phyloP scores from a whole-genome alignment of 2,329 filamentous ascomycete genomes.

The Colletotrichum higginsianum region DNA sequence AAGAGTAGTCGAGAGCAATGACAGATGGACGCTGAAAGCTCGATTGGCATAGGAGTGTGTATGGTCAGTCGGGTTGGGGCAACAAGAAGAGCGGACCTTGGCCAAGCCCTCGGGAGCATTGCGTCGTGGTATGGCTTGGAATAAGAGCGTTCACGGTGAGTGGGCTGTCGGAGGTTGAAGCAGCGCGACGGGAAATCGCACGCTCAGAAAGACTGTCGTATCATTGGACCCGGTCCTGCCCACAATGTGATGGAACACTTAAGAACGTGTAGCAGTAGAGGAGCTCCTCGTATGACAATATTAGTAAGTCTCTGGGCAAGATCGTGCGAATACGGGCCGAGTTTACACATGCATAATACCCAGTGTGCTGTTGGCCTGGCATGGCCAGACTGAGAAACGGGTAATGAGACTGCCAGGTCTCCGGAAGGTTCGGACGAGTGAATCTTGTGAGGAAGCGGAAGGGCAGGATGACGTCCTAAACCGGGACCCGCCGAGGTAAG shows the following conservation, averaged over 20 bases:
- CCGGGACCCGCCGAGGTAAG: too few species aligned
- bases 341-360: not conserved
- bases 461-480: conserved; percentile 22
- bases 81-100: conserved; percentile 2
- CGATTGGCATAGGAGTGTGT: conserved; percentile 57
- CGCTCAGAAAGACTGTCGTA: not conserved
- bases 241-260: not conserved
- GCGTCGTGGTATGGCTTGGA: not conserved
- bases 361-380: not conserved
- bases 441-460: conserved; percentile 9
- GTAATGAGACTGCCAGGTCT: not conserved
- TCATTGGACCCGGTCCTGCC: not conserved
- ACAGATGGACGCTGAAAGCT: conserved; percentile 60
- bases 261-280: not conserved
- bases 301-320: not conserved
- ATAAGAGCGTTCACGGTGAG: not conserved
- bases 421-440: conserved; percentile 35
- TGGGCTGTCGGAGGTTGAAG: not conserved
- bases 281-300: not conserved
- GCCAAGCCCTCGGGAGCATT: not conserved
- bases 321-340: not conserved
- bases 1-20: conserved; percentile 64
- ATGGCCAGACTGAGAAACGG: not conserved
- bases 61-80: not conserved
- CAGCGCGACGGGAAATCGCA: not conserved